Conservation (phyloP, 306 rosid species). For the Coriaria nepalensis region DNA sequence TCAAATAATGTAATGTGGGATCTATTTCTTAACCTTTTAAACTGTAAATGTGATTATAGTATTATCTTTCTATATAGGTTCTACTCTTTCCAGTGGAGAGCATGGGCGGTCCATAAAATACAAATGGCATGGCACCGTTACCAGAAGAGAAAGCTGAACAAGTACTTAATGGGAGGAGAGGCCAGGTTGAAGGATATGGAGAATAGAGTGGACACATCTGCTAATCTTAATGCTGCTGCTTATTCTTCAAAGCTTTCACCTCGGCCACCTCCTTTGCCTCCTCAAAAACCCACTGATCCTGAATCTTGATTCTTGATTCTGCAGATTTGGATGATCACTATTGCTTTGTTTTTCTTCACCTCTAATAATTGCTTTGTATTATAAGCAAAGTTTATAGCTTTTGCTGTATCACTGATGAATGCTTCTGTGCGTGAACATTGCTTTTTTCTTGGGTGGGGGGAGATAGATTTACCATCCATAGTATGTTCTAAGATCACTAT, state of each 20-base stretch:
- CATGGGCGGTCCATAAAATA: conserved; percentile 59
- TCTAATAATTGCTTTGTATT: too few relatives aligned
- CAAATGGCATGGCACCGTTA: conserved; percentile 67
- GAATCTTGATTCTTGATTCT: too few relatives aligned
- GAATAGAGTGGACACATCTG: conserved; percentile 14
- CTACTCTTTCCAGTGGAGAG: conserved; percentile 71
- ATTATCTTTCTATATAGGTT: conserved; percentile 24
- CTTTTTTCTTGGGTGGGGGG: too few relatives aligned
- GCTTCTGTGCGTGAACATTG: too few relatives aligned
- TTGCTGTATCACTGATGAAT: too few relatives aligned
- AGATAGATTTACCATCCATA: too few relatives aligned
- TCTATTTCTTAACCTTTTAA: background rate
- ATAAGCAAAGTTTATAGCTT: too few relatives aligned
- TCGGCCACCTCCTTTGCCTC: conserved; percentile 31
- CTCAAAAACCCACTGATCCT: conserved; percentile 64
- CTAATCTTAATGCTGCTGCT: conserved; percentile 46
- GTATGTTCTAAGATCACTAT: too few relatives aligned
- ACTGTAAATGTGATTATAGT: background rate
- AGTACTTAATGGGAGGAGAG: conserved; percentile 33
- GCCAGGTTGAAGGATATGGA: conserved; percentile 30
- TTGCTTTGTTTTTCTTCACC: too few relatives aligned
- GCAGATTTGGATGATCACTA: background rate
- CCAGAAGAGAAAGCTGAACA: conserved; percentile 39
- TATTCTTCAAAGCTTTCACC: conserved; percentile 44
- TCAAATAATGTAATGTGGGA: conserved; percentile 8